These are phyloP conservation scores for Hanseniaspora meyeri DNA, from an alignment of 805 yeast species.

Conservation along the genomic window DNA sequence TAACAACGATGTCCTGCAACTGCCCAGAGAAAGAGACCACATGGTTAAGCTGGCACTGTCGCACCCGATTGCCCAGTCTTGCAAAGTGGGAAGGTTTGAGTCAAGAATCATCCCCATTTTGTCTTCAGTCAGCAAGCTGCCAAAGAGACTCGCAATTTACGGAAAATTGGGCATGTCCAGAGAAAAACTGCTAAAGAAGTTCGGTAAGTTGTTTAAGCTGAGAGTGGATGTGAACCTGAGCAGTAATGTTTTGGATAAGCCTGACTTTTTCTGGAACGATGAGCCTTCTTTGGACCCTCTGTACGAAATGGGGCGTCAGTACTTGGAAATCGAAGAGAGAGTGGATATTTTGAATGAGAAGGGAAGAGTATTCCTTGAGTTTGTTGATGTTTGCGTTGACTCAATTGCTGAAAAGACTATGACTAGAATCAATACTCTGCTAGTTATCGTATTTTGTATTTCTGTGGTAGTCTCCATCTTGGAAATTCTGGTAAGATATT, in stretches of 20 bases:
- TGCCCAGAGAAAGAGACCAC: constrained; percentile 74
- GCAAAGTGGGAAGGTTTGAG: constrained; percentile 82
- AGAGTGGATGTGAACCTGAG: constrained; percentile 88
- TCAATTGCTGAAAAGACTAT: constrained; percentile 88
- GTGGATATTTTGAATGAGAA: constrained; percentile 88
- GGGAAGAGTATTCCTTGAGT: constrained; percentile 85
- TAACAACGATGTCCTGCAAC: constrained; percentile 85
- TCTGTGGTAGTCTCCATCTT: constrained; percentile 65
- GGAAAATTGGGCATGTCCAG: constrained; percentile 78
- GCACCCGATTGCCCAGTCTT: constrained; percentile 93
- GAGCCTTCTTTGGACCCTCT: constrained; percentile 94
- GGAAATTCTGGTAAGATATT: constrained; percentile 53
- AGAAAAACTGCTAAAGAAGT: constrained; percentile 71
- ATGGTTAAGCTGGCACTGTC: constrained; percentile 84
- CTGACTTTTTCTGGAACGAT: constrained; percentile 89
- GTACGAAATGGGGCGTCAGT: constrained; percentile 79
- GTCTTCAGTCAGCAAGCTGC: constrained; percentile 75
- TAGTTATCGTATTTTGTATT: constrained; percentile 66
- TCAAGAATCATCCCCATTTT: constrained; percentile 77
- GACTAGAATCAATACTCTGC: constrained; percentile 82
- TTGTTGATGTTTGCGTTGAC: constrained; percentile 84
- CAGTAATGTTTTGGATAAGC: constrained; percentile 84
- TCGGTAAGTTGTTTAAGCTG: constrained; percentile 79
- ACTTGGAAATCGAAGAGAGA: constrained; percentile 86
- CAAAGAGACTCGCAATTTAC: constrained; percentile 78